phyloP scores from a whole-genome alignment of 2,329 filamentous ascomycete genomes.

The Beauveria sp. region DNA sequence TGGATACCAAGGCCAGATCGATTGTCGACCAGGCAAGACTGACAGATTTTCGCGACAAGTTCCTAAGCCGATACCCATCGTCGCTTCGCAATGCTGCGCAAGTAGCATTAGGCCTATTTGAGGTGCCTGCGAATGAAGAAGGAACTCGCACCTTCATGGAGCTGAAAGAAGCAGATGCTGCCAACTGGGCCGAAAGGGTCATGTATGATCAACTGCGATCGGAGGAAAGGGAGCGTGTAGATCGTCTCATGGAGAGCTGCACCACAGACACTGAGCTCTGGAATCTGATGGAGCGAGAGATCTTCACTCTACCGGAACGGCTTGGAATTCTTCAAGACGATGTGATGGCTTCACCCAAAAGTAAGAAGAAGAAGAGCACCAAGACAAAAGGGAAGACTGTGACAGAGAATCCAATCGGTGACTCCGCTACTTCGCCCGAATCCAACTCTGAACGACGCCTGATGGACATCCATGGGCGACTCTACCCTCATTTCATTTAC shows the following conservation, averaged over 20 bases:
- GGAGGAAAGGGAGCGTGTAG: constrained; percentile 44
- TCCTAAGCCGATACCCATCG: constrained; percentile 30
- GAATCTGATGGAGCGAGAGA: constrained; percentile 56
- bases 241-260: constrained; percentile 44
- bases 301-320: constrained; percentile 52
- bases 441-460: constrained; percentile 25
- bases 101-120: constrained; percentile 30
- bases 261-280: constrained; percentile 58
- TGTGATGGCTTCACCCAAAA: background rate
- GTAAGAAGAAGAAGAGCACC: background rate
- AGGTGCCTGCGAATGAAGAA: constrained; percentile 22
- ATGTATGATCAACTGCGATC: constrained; percentile 30
- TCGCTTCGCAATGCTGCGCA: constrained; percentile 33
- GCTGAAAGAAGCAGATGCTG: constrained; percentile 23
- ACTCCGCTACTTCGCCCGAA: background rate
- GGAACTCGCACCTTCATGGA: constrained; percentile 19
- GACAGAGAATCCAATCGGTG: background rate
- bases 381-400: background rate
- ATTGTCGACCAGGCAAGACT: constrained; percentile 26
- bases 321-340: constrained; percentile 41
- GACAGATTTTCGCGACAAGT: constrained; percentile 25
- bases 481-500: constrained; percentile 56
- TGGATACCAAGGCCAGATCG: constrained; percentile 18
- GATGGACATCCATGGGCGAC: constrained; percentile 52
- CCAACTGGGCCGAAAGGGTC: constrained; percentile 27